Conservation (phyloP, 2,329 filamentous ascomycete species). For the Penicillium brevicompactum region DNA sequence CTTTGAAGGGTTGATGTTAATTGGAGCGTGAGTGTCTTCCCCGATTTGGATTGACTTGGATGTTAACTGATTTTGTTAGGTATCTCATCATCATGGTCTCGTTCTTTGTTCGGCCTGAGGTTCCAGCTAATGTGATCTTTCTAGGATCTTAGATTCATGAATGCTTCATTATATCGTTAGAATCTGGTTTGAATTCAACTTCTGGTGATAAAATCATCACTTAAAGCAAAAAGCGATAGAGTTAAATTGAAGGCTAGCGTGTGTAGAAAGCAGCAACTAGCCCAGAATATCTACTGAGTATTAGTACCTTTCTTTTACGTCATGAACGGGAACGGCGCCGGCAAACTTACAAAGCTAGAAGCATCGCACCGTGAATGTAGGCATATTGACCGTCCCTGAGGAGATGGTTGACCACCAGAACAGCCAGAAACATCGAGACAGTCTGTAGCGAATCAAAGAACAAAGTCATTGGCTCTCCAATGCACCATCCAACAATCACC, state of each 20-base stretch:
- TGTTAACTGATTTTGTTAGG: background rate
- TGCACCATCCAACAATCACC: slow-evolving; percentile 72
- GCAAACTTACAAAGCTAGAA: slow-evolving; percentile 45
- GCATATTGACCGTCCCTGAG: slow-evolving; percentile 75
- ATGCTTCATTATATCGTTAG: background rate
- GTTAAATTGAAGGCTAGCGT: background rate
- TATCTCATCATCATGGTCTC: slow-evolving; percentile 18
- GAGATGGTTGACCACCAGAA: slow-evolving; percentile 67
- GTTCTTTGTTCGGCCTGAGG: slow-evolving; percentile 17
- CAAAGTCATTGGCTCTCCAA: slow-evolving; percentile 68
- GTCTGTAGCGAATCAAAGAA: slow-evolving; percentile 75
- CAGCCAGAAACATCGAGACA: slow-evolving; percentile 68
- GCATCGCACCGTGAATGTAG: slow-evolving; percentile 75
- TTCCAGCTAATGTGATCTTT: slow-evolving; percentile 2
- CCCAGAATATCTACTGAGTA: slow-evolving; percentile 4
- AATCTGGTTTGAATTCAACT: background rate
- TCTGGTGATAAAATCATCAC: no score
- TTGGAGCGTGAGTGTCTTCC: slow-evolving; percentile 21
- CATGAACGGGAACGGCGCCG: rapidly evolving
- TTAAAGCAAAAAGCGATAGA: no score
- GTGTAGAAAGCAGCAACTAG: slow-evolving; percentile 14
- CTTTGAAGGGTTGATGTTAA: slow-evolving; percentile 22
- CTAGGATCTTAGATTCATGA: background rate
- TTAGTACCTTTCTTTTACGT: background rate
- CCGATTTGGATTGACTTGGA: background rate